Evolutionary conservation across 2,329 filamentous ascomycete genomes (phyloP).

Genomic region (Aspergillus sp.): DNA sequence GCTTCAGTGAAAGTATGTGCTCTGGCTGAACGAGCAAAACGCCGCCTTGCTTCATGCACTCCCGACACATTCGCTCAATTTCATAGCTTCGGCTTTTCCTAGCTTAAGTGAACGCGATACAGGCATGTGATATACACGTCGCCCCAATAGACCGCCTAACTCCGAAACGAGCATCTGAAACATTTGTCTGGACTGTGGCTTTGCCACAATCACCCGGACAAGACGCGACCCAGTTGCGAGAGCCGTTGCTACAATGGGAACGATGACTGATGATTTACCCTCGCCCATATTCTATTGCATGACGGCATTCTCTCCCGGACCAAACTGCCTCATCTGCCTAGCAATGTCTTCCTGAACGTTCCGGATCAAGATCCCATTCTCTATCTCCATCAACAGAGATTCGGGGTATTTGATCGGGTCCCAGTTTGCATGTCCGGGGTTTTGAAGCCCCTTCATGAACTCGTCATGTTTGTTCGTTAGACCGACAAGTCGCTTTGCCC

Average conservation of each 20-base stretch:
- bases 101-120: slow-evolving; percentile 50
- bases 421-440: slow-evolving; percentile 59
- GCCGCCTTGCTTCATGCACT: slow-evolving; percentile 54
- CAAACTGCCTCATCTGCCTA: slow-evolving; percentile 50
- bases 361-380: slow-evolving; percentile 62
- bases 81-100: slow-evolving; percentile 22
- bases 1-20: slow-evolving; percentile 60
- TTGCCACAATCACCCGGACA: slow-evolving; percentile 60
- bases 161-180: slow-evolving; percentile 40
- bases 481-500: slow-evolving; percentile 25
- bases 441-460: slow-evolving; percentile 40
- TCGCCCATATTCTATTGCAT: slow-evolving; percentile 73
- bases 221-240: slow-evolving; percentile 53
- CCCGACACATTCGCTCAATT: slow-evolving; percentile 42
- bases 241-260: slow-evolving; percentile 60
- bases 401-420: slow-evolving; percentile 54
- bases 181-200: slow-evolving; percentile 63
- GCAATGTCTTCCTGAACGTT: slow-evolving; percentile 60
- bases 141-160: slow-evolving; percentile 46
- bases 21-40: slow-evolving; percentile 64
- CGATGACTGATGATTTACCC: slow-evolving; percentile 68
- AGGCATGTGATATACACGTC: slow-evolving; percentile 48
- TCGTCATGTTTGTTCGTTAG: slow-evolving; percentile 15
- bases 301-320: slow-evolving; percentile 47
- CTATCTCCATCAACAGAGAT: slow-evolving; percentile 63